Base-by-base conservation (phyloP, 2,329 filamentous ascomycete species). In the Xylariaceae sp. region DNA sequence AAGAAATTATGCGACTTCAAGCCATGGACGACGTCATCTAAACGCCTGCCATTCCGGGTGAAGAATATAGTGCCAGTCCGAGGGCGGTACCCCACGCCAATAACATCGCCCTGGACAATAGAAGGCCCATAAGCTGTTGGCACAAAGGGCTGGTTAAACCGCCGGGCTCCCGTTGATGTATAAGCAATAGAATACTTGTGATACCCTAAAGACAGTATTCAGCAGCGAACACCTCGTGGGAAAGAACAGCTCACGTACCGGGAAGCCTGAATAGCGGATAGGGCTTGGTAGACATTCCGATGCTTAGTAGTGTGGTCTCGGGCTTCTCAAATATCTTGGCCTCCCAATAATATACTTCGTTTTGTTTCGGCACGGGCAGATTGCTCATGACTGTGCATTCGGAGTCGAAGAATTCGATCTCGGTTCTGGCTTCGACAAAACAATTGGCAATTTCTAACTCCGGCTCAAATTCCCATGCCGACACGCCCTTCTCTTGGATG, bases 331-430 rank as follows among this genome's bases (percentile, higher is more conserved):
- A 99, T 49, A 99, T 87, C 77, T 99, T 99, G 52, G 92, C 89
- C 72, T 99, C 94, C 94, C 94, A 99, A 72, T 99, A 99, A 72
- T 99, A 99, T 10, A 97, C 92, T 67, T 99, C 94, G 68, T 99
- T 99, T 69, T 99, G 94, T 68, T 99, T 99, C 13, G 94, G 94
- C 7, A 99, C 90, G 0, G 94, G 94, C 39, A 99, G 74, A 66
- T 99, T 99, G 77, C 88, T 95, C 77, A 96, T 90, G 58, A 97
- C 94, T 64, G 92, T 95, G 75, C 92, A 97, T 70, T 95, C 94
- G 2, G 91, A 94, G 72, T 99, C 94, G 68, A 95, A 99, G 74
- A 99, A 99, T 70, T 99, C 94, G 60, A 99, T 96, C 71, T 99
- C 94, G 10, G 94, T 99, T 61, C 94, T 84, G 39, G 77, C 92